Base-by-base conservation (phyloP, 768 basidiomycete genomes). In the Mycena albidolilacea region DNA sequence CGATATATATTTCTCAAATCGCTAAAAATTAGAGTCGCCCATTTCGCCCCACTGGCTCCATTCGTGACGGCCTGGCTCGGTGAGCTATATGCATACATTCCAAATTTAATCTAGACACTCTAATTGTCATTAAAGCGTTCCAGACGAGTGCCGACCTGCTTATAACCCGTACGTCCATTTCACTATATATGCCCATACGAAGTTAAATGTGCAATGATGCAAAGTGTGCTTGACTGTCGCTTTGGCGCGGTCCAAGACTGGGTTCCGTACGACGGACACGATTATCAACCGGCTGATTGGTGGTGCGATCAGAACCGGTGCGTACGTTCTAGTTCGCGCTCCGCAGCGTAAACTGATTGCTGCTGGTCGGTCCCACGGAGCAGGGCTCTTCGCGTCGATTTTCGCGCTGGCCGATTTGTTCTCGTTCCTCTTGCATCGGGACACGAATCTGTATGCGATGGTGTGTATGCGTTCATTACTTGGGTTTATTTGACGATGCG, bases 381-480 rank as follows among this genome's bases (percentile, higher is more conserved):
- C 57, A 73, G 73, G 82, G 14, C 67, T 83, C 23, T 81, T 83
- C 70, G 80, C 81, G 35, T 80, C 77, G 17, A 80, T 82, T 7
- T 82, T 83, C 67, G 79, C 82, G 37, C 61, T 81, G 23, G 81
- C 78, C 11, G 80, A 82, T 52, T 60, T 84, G n/a, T 76, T 82
- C 21, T 73, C 77, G 1, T 82, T 82, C 70, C 44, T 79, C 14
- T n/a, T 66, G 30, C 67, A 76, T 43, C 81, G 80, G 23, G 46
- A 60, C 39, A 78, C 80, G 7, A 81, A 81, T 62, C 43, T 82
- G 4, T 81, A 79, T 21, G 80, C 78, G 43, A 81, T 84, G 81
- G 71, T 67, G 38, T 59, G 30, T 23, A 58, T 59, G 48, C 19
- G 15, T n/a, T 10, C 19, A 8, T 62, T 4, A 2, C 5, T 7